Evolutionary conservation across 805 yeast species (phyloP).

Genomic region (Sugiyamaella chiloensis): DNA sequence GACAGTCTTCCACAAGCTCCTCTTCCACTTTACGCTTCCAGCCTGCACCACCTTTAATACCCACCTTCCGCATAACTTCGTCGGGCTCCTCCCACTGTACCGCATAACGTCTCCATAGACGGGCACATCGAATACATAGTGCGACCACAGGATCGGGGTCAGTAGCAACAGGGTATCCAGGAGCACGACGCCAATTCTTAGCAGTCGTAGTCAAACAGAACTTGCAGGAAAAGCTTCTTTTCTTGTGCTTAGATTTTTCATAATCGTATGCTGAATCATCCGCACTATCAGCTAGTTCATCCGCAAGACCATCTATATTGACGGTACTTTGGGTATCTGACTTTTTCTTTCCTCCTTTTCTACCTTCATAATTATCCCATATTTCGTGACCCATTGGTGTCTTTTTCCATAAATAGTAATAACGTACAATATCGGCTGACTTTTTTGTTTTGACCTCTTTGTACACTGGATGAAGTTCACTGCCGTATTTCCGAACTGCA

Average conservation of each 20-base stretch:
- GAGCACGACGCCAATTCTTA: slow-evolving; percentile 64
- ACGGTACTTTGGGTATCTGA: not conserved
- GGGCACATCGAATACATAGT: slow-evolving; percentile 81
- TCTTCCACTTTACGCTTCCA: slow-evolving; percentile 64
- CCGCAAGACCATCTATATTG: slow-evolving; percentile 36
- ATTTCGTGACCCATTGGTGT: slow-evolving; percentile 68
- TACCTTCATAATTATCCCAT: slow-evolving; percentile 80
- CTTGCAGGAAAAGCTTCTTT: slow-evolving; percentile 57
- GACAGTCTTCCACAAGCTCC: slow-evolving; percentile 54
- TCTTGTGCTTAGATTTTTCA: slow-evolving; percentile 42
- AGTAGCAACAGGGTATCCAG: slow-evolving; percentile 52
- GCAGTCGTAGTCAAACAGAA: slow-evolving; percentile 62
- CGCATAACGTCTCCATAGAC: slow-evolving; percentile 88
- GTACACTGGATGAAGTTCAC: slow-evolving; percentile 71
- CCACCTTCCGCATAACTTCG: slow-evolving; percentile 56
- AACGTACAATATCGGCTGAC: slow-evolving; percentile 76
- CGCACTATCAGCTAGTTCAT: slow-evolving; percentile 56
- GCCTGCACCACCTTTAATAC: slow-evolving; percentile 46
- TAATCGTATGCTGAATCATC: slow-evolving; percentile 73
- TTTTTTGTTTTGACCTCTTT: slow-evolving; percentile 72
- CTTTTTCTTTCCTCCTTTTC: slow-evolving; percentile 37
- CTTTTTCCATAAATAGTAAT: slow-evolving; percentile 90
- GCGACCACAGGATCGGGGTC: slow-evolving; percentile 47
- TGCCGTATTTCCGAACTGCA: slow-evolving; percentile 69
- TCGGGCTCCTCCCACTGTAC: slow-evolving; percentile 79